Evolutionary conservation across 306 rosid species (phyloP).

Genomic region (Gynostemma pentaphyllum): DNA sequence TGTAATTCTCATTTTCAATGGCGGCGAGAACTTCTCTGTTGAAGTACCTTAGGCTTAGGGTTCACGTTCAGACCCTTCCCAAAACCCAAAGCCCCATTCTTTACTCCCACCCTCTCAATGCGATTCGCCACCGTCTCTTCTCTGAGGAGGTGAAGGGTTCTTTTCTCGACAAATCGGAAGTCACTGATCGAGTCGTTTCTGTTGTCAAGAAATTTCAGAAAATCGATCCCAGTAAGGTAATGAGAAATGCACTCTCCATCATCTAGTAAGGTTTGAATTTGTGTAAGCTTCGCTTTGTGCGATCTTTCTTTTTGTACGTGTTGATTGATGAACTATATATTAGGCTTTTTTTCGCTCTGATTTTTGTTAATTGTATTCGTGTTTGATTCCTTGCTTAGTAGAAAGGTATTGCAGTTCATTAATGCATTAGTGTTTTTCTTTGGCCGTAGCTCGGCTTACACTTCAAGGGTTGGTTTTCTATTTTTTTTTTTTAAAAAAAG

Average conservation of each 20-base stretch:
- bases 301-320: not conserved
- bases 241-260: not conserved
- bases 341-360: no score
- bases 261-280: no score
- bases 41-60: slow-evolving; percentile 67
- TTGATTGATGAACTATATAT: no score
- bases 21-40: slow-evolving; percentile 63
- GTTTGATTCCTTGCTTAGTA: no score
- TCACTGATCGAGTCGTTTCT: slow-evolving; percentile 76
- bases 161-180: slow-evolving; percentile 92
- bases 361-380: no score
- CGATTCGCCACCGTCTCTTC: slow-evolving; percentile 41
- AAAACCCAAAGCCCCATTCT: slow-evolving; percentile 15
- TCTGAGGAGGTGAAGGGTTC: slow-evolving; percentile 68
- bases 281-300: not conserved
- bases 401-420: no score
- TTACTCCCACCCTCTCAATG: slow-evolving; percentile 18
- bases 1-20: slow-evolving; percentile 24
- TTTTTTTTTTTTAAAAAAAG: no score
- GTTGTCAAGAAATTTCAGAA: slow-evolving; percentile 94
- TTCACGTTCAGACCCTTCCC: slow-evolving; percentile 35
- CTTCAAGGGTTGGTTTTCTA: no score
- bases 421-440: no score
- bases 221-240: slow-evolving; percentile 82
- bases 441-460: no score